A percentile compares a stretch with the other conserved stretches of the same genome.
These are phyloP conservation scores for Colletotrichum sp. DNA, from an alignment of 2,329 filamentous ascomycete genomes.

Conservation along the genomic window DNA sequence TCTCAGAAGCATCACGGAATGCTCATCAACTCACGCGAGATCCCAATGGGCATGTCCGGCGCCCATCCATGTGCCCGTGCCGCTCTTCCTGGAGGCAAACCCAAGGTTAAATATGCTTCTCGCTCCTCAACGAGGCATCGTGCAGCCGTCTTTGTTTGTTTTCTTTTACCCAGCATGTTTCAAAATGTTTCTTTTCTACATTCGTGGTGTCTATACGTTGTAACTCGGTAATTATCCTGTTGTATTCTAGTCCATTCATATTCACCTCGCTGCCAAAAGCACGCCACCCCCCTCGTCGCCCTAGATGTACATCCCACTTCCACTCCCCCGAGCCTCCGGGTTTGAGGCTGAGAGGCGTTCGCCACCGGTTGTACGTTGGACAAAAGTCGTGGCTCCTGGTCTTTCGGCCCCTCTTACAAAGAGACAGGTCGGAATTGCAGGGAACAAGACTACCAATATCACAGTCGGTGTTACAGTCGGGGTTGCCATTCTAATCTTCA, in stretches of 20 bases:
- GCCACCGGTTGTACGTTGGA: not conserved
- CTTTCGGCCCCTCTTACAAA: not conserved
- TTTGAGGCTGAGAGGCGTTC: not conserved
- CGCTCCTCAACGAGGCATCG: not conserved
- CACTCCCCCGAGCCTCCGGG: not conserved
- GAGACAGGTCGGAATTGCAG: slow-evolving; percentile 13
- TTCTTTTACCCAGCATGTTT: not conserved
- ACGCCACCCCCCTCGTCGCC: not conserved
- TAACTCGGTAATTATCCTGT: not conserved
- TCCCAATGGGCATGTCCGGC: not conserved
- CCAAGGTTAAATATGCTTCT: slow-evolving; percentile 14
- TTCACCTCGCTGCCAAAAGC: not conserved
- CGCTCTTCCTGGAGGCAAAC: not conserved
- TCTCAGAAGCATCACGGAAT: slow-evolving; percentile 6
- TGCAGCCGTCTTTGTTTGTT: not conserved
- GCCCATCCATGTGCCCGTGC: not conserved
- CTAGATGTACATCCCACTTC: slow-evolving; percentile 21
- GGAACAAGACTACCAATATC: slow-evolving; percentile 37
- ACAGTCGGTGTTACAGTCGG: slow-evolving; percentile 49
- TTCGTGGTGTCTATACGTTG: not conserved
- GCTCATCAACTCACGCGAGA: not conserved
- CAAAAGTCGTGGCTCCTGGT: not conserved
- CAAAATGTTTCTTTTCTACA: not conserved
- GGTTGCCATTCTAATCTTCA: slow-evolving; percentile 43
- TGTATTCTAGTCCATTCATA: not conserved